Evolutionary conservation across 306 rosid species (phyloP).

Genomic region (barrel medic (Medicago truncatula)): MtrunA17r5.0-ANR NC_053046.1:17093001-17093500

Average conservation of each 20-base stretch:
- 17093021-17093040: conserved; percentile 7
- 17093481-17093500: too few species aligned
- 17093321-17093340: conserved; percentile 12
- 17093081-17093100: conserved; percentile 38
- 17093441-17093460: background rate
- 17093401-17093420: conserved; percentile 22
- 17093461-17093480: too few species aligned
- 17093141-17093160: conserved; percentile 37
- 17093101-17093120: conserved; percentile 46
- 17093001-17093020: background rate
- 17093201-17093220: conserved; percentile 44
- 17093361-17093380: background rate
- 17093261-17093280: conserved; percentile 41
- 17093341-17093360: background rate
- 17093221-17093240: conserved; percentile 50
- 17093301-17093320: background rate
- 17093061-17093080: background rate
- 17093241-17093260: conserved; percentile 39
- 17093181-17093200: conserved; percentile 44
- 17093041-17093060: background rate
- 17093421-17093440: background rate
- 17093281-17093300: conserved; percentile 32
- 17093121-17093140: conserved; percentile 53
- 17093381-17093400: conserved; percentile 6
- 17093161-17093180: conserved; percentile 49